A percentile compares a stretch with the other conserved stretches of the same genome.
Conservation (phyloP, 1,139 yeast species). For the Blastobotrys indianensis region DNA sequence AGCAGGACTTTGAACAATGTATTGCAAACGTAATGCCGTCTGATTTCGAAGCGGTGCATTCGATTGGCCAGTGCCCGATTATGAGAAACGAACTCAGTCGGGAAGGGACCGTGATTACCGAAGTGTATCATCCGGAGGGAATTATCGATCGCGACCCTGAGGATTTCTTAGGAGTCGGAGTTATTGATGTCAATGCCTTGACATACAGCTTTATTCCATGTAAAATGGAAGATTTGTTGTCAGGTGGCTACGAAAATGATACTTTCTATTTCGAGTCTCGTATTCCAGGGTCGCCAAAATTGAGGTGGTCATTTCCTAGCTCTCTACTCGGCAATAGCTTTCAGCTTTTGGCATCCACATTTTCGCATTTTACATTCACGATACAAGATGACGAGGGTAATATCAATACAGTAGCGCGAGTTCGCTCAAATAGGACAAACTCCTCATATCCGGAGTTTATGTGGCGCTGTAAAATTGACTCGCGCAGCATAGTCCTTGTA, state of each 20-base stretch:
- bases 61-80: constrained; percentile 5
- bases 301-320: constrained; percentile 6
- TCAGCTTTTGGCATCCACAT: neutral
- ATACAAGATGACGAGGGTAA: neutral
- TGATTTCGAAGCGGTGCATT: neutral
- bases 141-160: constrained; percentile 1
- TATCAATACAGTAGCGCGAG: constrained; percentile 2
- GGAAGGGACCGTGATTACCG: neutral
- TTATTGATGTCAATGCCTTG: neutral
- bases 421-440: neutral
- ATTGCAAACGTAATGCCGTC: constrained; percentile 1
- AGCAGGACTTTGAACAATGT: neutral
- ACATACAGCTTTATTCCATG: constrained; percentile 5
- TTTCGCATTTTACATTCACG: constrained; percentile 1
- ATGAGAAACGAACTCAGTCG: constrained; percentile 6
- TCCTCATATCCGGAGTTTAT: constrained; percentile 5
- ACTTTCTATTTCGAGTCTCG: constrained; percentile 3
- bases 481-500: neutral
- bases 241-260: neutral
- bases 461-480: constrained; percentile 5
- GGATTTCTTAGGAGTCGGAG: constrained; percentile 2
- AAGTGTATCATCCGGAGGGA: neutral
- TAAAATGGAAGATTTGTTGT: neutral
- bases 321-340: neutral
- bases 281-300: neutral